A percentile compares a stretch with the other conserved stretches of the same genome.
Conservation (phyloP, 2,329 filamentous ascomycete genomes). For the Aspergillus spinulosporus region DNA sequence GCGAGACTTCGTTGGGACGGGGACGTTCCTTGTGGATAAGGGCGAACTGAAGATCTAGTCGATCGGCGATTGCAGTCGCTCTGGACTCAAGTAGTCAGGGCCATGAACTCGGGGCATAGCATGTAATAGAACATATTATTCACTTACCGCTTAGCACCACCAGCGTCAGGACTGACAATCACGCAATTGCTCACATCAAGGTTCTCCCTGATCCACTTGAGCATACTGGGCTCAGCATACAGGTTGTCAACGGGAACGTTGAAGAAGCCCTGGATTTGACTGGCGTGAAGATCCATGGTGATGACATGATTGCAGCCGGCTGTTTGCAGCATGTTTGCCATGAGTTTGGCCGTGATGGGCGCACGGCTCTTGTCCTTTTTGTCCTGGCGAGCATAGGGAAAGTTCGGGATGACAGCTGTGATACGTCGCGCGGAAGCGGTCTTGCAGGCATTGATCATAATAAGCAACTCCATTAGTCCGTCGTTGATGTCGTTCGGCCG, state of each 20-base stretch:
- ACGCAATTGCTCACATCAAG: conserved; percentile 78
- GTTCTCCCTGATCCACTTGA: conserved; percentile 89
- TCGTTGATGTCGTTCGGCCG: conserved; percentile 96
- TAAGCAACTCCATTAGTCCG: conserved; percentile 94
- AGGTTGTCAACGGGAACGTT: conserved; percentile 79
- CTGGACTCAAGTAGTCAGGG: conserved; percentile 38
- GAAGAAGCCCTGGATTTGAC: conserved; percentile 95
- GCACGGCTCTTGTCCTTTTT: conserved; percentile 96
- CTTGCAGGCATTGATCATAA: conserved; percentile 96
- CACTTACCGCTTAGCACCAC: conserved; percentile 79
- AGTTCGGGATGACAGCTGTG: conserved; percentile 93
- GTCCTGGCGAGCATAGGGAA: conserved; percentile 93
- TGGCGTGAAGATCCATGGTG: conserved; percentile 93
- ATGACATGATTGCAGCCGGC: conserved; percentile 92
- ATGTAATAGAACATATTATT: neutral
- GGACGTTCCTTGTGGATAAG: conserved; percentile 96
- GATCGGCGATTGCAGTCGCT: conserved; percentile 89
- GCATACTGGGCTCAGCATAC: conserved; percentile 88
- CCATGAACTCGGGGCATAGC: neutral
- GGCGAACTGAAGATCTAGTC: conserved; percentile 84
- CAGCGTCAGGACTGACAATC: conserved; percentile 92
- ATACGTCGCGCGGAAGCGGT: conserved; percentile 83
- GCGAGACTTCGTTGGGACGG: conserved; percentile 84
- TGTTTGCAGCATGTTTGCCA: conserved; percentile 96
- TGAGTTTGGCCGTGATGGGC: conserved; percentile 93